These are phyloP conservation scores for Diophrys appendiculata DNA, from an alignment of 73 alveolate genomes.

Conservation along the genomic window DNA sequence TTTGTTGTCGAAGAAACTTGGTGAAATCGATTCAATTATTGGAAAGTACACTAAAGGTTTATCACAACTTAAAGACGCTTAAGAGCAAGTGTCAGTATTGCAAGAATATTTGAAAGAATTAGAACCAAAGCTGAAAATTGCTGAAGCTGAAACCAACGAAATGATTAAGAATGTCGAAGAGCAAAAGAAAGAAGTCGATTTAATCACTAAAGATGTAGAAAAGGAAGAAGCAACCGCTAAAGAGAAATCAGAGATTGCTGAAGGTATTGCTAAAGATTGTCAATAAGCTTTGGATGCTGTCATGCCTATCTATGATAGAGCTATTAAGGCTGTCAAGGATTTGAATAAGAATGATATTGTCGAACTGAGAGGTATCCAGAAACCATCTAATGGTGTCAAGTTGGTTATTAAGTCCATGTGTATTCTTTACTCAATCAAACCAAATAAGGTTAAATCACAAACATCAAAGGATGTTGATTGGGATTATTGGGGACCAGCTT, in stretches of 20 bases:
- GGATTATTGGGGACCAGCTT: conserved; percentile 89
- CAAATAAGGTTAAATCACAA: conserved; percentile 75
- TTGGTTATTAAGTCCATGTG: conserved; percentile 67
- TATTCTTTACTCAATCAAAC: conserved; percentile 52
- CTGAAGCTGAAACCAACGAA: conserved; percentile 62
- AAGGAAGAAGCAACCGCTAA: conserved; percentile 74
- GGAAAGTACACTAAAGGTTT: conserved; percentile 85
- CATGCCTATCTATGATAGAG: conserved; percentile 75
- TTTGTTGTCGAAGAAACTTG: conserved; percentile 81
- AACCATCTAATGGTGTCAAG: conserved; percentile 83
- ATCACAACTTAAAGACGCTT: conserved; percentile 83
- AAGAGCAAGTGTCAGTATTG: conserved; percentile 79
- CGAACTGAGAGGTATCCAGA: conserved; percentile 80
- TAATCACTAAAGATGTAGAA: conserved; percentile 67
- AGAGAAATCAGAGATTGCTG: conserved; percentile 72
- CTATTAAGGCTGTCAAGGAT: conserved; percentile 77
- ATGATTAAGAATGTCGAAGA: conserved; percentile 73
- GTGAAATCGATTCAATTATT: conserved; percentile 65
- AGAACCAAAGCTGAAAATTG: conserved; percentile 82
- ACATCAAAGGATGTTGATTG: conserved; percentile 71
- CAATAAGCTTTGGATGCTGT: conserved; percentile 72
- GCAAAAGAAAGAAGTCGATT: conserved; percentile 73
- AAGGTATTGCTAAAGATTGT: conserved; percentile 73
- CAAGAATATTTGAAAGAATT: conserved; percentile 81
- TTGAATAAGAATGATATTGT: conserved; percentile 75